Evolutionary conservation across 495 filamentous ascomycete species (phyloP), one percentile per base, ranked within the genome.

Genomic region (Hyphodiscus hymeniophilus): DNA sequence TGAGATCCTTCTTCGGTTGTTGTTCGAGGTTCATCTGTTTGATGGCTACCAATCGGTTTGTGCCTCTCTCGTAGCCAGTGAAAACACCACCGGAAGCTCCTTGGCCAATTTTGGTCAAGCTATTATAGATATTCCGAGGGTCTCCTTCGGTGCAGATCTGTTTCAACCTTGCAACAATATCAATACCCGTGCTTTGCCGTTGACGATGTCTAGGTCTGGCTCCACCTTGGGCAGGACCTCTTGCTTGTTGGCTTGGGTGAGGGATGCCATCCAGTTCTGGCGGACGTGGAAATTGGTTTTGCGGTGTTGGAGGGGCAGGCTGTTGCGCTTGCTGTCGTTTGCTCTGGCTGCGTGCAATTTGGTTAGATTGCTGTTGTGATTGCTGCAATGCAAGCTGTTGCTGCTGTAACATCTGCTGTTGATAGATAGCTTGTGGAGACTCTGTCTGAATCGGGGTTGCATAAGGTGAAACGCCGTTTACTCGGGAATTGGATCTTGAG

Each of bases 11-110:
- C 76, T 97, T 98, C 5, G 92, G 92, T 55, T 98, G 92, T 62
- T 97, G 82, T 62, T 96, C 92, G 41, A 98, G 70, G 53, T 98
- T 97, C 92, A 98, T 98, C 72, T 98, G 92, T 66, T 98, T 98
- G 69, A 98, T 97, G 18, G 92, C 92, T 45, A 98, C 94, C 55
- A 90, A 85, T 44, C 80, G 79, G 59, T 92, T 92, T 18, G 80
- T 82, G 18, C 78, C 82, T 54, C 75, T 75, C 63, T 95, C 85
- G 62, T 91, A 89, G 1, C 92, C 92, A 10, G 89, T 95, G 58
- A 79, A 98, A 2, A 98, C 92, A 48, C 92, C 92, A 48, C 92
- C 92, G 12, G 92, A 98, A 24, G 92, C 92, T 58, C 92, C 92
- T 65, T 98, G 92, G 7, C 92, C 92, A 60, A 98, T 97, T 67